phyloP scores from a whole-genome alignment of 176 grass and related monocot species.

The Oryza brachyantha region DNA sequence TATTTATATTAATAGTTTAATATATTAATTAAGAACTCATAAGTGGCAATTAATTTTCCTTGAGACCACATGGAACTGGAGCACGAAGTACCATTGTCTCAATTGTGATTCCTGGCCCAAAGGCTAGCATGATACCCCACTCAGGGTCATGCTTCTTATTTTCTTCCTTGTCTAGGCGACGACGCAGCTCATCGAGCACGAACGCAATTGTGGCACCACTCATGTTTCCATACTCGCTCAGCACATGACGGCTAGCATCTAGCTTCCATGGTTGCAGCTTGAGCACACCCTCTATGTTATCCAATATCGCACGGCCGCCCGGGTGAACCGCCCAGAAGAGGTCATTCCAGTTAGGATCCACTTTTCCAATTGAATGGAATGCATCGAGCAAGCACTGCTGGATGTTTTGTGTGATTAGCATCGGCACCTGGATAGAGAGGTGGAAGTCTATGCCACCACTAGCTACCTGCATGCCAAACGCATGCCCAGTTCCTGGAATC shows the following conservation, averaged over 20 bases:
- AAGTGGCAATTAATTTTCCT: not conserved
- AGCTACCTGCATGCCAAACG: constrained; percentile 34
- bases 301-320: constrained; percentile 21
- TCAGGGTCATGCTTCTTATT: constrained; percentile 16
- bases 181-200: constrained; percentile 51
- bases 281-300: constrained; percentile 41
- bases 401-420: constrained; percentile 36
- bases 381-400: constrained; percentile 39
- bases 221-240: constrained; percentile 48
- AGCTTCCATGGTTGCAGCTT: constrained; percentile 40
- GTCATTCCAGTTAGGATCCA: constrained; percentile 32
- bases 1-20: no score
- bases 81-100: constrained; percentile 34
- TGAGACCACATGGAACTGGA: not conserved
- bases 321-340: constrained; percentile 57
- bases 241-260: constrained; percentile 24
- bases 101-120: constrained; percentile 51
- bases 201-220: constrained; percentile 43
- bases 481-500: constrained; percentile 28
- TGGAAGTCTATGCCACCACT: constrained; percentile 31
- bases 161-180: constrained; percentile 15
- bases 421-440: constrained; percentile 42
- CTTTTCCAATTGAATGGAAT: not conserved
- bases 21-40: no score
- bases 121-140: constrained; percentile 54